phyloP scores from a whole-genome alignment of 1,284 basidiomycete genomes.

The Clitocybe nebularis region DNA sequence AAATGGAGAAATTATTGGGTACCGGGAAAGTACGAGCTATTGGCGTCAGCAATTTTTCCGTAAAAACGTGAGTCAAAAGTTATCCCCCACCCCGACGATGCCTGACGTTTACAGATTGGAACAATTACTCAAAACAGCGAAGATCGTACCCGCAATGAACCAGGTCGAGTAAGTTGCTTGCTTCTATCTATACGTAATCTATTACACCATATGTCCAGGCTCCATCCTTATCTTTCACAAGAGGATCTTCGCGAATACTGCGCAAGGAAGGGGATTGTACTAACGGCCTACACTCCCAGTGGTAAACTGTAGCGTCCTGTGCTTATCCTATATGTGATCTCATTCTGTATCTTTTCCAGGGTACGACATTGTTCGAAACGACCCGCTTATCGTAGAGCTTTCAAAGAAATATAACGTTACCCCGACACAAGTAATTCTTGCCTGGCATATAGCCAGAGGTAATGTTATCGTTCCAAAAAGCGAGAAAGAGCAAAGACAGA shows the following conservation, averaged over 20 bases:
- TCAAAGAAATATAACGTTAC: conserved; percentile 37
- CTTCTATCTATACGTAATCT: neutral
- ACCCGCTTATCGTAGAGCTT: conserved; percentile 35
- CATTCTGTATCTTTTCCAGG: conserved; percentile 21
- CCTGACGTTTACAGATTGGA: conserved; percentile 31
- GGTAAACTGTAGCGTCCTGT: conserved; percentile 24
- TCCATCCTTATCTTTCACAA: conserved; percentile 31
- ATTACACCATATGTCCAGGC: conserved; percentile 13
- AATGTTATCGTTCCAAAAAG: conserved; percentile 38
- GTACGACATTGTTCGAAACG: conserved; percentile 34
- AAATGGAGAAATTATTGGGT: conserved; percentile 21
- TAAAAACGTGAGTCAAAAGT: conserved; percentile 33
- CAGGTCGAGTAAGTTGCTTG: conserved; percentile 35
- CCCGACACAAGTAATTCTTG: conserved; percentile 39
- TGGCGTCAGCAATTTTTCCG: conserved; percentile 43
- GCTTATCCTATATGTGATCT: neutral
- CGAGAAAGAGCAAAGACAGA: conserved; percentile 34
- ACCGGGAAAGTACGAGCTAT: conserved; percentile 29
- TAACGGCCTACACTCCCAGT: conserved; percentile 33
- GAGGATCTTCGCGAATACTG: conserved; percentile 29
- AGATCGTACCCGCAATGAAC: conserved; percentile 34
- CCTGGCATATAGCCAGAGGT: conserved; percentile 44
- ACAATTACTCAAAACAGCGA: conserved; percentile 29
- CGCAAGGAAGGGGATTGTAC: conserved; percentile 26
- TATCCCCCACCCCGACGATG: neutral